Evolutionary conservation across 2,329 filamentous ascomycete species (phyloP), one percentile per base, ranked within the genome.

Genomic region (Colletotrichum falcatum): DNA sequence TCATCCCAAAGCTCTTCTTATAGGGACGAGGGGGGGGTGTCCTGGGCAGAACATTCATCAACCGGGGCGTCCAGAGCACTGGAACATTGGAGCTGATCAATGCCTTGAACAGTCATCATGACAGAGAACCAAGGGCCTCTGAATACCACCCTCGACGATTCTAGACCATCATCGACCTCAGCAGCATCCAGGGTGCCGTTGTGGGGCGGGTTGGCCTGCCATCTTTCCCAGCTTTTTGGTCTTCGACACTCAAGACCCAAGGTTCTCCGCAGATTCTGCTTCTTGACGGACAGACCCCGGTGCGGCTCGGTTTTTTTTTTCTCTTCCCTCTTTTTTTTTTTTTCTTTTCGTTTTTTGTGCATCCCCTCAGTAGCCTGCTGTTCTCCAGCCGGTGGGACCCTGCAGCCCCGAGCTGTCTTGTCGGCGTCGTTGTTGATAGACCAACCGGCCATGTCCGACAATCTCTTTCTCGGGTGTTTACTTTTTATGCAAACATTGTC

Each of bases 111-210:
- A 62, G 53, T 20, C 64, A 37, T 54, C 55, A n/a, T 65, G 39
- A 55, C 65, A 62, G 55, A 26, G 51, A 42, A 48, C 8, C 37
- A 7, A 37, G 48, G 33, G 30, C 35, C 35, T 42, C 60, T 23
- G 42, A 66, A 66, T 70, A 58, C 66, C 42, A 70, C 66, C 66
- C 63, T 66, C 42, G 35, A 42, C 20, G 5, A 42, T 39, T 70
- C 66, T 61, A 70, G 66, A 61, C 63, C 63, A 37, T 61, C 56
- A 28, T 26, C 66, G 63, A 66, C 48, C 66, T 42, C 60, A 16
- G 11, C 26, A n/a, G 6, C 12, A 26, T 8, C 16, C 18, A 37
- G 44, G 33, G 9, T 35, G 44, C 44, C 42, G 18, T 28, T 51
- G 44, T 42, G 53, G 42, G 33, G 59, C 49, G 54, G 26, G 26